Evolutionary conservation across 2,329 filamentous ascomycete genomes (phyloP).

Genomic region (Helminthosporium solani): DNA sequence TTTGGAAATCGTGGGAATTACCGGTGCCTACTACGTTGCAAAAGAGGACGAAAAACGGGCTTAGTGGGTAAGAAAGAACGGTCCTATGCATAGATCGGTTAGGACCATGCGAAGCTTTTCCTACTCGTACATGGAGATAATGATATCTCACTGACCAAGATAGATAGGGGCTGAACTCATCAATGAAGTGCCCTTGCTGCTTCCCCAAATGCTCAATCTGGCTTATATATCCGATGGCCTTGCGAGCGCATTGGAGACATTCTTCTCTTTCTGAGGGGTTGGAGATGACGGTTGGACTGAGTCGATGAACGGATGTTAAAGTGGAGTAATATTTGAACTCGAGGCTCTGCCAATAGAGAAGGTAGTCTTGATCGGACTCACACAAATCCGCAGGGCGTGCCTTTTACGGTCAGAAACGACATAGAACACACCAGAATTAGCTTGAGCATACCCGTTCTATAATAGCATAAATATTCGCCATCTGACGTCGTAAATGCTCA

Average conservation of each 20-base stretch:
- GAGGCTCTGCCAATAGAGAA: slow-evolving; percentile 34
- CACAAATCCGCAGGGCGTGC: slow-evolving; percentile 19
- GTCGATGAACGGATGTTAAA: slow-evolving; percentile 32
- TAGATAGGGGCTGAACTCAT: slow-evolving; percentile 33
- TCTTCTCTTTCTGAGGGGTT: slow-evolving; percentile 30
- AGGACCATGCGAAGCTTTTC: background rate
- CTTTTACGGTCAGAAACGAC: slow-evolving; percentile 4
- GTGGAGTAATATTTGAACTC: slow-evolving; percentile 39
- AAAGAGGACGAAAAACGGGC: slow-evolving; percentile 40
- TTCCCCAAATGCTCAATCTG: slow-evolving; percentile 25
- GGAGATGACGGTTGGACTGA: slow-evolving; percentile 32
- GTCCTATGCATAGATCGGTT: slow-evolving; percentile 18
- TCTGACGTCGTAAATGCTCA: slow-evolving; percentile 19
- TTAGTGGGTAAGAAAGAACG: slow-evolving; percentile 36
- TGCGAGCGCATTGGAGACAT: slow-evolving; percentile 34
- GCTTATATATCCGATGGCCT: slow-evolving; percentile 31
- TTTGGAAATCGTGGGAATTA: slow-evolving; percentile 29
- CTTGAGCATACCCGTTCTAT: slow-evolving; percentile 23
- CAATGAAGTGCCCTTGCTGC: slow-evolving; percentile 28
- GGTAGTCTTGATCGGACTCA: slow-evolving; percentile 21
- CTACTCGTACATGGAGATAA: too few relatives aligned
- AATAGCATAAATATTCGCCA: slow-evolving; percentile 22
- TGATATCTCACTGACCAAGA: too few relatives aligned
- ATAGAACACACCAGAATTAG: slow-evolving; percentile 4
- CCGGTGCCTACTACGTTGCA: slow-evolving; percentile 42